Evolutionary conservation across 2,329 filamentous ascomycete genomes (phyloP), one percentile per base, ranked within the genome.

Genomic region (Drechslera avenae): DNA sequence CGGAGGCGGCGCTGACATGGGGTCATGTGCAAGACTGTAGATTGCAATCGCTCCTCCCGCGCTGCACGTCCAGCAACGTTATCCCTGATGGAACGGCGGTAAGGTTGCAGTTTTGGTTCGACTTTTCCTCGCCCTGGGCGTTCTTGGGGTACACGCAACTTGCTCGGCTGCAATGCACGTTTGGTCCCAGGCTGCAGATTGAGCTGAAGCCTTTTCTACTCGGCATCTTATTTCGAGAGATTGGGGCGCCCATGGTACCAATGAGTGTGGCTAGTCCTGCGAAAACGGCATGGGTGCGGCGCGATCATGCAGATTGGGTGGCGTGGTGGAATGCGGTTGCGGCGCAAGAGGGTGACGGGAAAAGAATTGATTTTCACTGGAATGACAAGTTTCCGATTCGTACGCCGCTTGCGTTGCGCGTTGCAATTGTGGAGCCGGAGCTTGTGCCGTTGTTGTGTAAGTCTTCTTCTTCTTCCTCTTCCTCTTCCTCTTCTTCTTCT

Each of bases 111-210:
- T 72, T 72, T 26, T 72, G 68, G 69, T 72, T 61, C 41, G 69
- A 72, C 17, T 73, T 72, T 43, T 68, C 64, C 37, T 65, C 59
- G 31, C 69, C 69, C 0, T 72, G 70, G 70, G 68, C 68, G 0
- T 72, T 70, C 39, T 39, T 73, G 2, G 70, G 67, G 7, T 72
- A 68, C 52, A 67, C 68, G 1, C 69, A 72, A 30, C 56, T 73
- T 1, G 50, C 63, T 3, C 48, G 68, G 4, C 41, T 73, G 1
- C 57, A 67, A 39, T 50, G 57, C 6, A 60, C 46, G 1, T 73
- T 73, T 47, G 66, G 65, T 0, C 14, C 48, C 0, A 39, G 53
- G 1, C 48, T 72, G 5, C 52, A 69, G 17, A 65, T 73, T 32
- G 56, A 57, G 0, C 61, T 69, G 57, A 72, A 72, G 44, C 70